Evolutionary conservation across 495 filamentous ascomycete species (phyloP), one percentile per base, ranked within the genome.

Genomic region (Neurospora sp.): DNA sequence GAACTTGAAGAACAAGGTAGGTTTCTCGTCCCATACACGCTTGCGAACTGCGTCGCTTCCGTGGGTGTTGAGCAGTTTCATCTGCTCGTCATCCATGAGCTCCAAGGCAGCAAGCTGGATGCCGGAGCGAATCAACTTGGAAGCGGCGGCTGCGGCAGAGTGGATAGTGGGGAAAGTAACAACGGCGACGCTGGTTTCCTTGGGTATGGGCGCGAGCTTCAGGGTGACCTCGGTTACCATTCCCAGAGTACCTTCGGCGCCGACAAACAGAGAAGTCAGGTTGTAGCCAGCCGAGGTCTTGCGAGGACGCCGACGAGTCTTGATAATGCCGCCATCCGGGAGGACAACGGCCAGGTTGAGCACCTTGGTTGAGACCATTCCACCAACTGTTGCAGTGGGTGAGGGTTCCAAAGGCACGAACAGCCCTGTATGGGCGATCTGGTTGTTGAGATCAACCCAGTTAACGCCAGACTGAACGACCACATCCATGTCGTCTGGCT

Each of bases 211-310:
- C 0, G 91, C 88, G 38, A 93, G 81, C 77, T 90, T 93, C 68
- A 93, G 83, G 3, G 91, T 93, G 12, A 90, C 90, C 78, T 98
- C 94, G 0, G 94, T 97, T 16, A 97, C 88, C 9, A 98, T 89
- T 9, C 94, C 94, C 9, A 97, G 86, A 0, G 94, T 98, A 8
- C 95, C 94, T 80, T 98, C 94, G n/a, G 91, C 93, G 1, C 94
- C 95, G 69, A 97, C 89, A 79, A 97, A 95, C 73, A 95, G 84
- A 38, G 90, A 88, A 0, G 91, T 97, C 22, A 97, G 82, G 78
- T 97, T 93, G 76, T 94, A 94, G 18, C 92, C 92, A 3, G 92
- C 92, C 18, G 88, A 89, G 27, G 89, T 90, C 76, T 94, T 94
- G 73, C 90, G 83, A 16, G 92, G 92, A 14, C 92, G 82, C 22